Percentiles rank a stretch among this genome's conserved stretches.
Evolutionary conservation across 768 basidiomycete genomes (phyloP).

Genomic region (Termitomyces sp.): DNA sequence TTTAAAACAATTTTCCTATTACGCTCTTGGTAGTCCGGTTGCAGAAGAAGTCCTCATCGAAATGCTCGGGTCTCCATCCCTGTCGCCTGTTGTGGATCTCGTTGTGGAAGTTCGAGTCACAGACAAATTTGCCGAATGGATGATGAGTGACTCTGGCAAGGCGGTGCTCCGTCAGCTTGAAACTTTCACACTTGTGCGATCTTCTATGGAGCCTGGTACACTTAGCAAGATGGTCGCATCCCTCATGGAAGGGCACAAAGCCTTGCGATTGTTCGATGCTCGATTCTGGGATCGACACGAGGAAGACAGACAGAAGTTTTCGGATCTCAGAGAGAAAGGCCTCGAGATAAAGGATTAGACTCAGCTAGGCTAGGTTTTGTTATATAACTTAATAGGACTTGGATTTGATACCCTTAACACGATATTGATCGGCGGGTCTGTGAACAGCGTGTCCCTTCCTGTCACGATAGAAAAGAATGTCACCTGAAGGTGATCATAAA

Average conservation of each 20-base stretch:
- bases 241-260: neutral
- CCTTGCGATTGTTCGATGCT: neutral
- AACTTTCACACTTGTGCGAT: neutral
- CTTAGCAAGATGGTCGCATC: neutral
- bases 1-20: slow-evolving; percentile 4
- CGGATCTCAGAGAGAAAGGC: neutral
- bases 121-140: neutral
- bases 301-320: neutral
- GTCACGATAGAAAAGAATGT: slow-evolving; percentile 4
- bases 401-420: neutral
- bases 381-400: neutral
- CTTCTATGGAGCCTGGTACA: neutral
- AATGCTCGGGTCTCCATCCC: neutral
- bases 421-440: neutral
- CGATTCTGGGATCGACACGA: slow-evolving; percentile 1
- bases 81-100: slow-evolving; percentile 3
- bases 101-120: neutral
- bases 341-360: neutral
- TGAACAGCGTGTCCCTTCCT: neutral
- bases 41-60: neutral
- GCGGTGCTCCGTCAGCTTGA: neutral
- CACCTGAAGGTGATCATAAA: neutral
- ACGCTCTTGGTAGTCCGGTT: neutral
- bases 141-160: neutral
- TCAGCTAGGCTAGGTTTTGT: neutral